Evolutionary conservation across 306 rosid species (phyloP), one percentile per base, ranked within the genome.

Genomic region (Cicer yamashitae): DNA sequence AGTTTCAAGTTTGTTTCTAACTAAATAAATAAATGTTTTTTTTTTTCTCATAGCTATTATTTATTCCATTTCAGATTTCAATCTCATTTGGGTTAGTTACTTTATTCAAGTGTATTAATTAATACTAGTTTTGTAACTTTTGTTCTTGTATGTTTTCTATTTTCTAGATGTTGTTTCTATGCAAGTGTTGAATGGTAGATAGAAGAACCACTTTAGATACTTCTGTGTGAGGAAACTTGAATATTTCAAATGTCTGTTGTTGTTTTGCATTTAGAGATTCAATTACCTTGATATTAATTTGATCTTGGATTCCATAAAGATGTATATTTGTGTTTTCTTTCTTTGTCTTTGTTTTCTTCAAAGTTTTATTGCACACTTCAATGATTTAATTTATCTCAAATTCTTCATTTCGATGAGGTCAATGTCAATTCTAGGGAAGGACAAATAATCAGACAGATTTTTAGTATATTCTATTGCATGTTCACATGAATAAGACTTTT

Each of bases 361-460:
- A 54, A 7, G 67, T 68, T 70, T 61, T 66, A 45, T 40, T 10
- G 48, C 71, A 48, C 64, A 9, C 79, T 59, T 71, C 58, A 39
- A n/a, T 56, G 62, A 58, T 58, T 58, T 58, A 58, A 77, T 80
- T 71, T 71, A 76, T 69, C 39, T 60, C 71, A 72, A 64, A 74
- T 58, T 59, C 67, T 70, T 64, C 52, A 45, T 75, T 79, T 83
- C 83, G 84, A 75, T 71, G 80, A 38, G 82, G 70, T 86, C 85
- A 89, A 80, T 78, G 87, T 75, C 80, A 84, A 70, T 85, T 78
- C 68, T 84, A 69, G 73, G 39, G 83, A 77, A 48, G 79, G 80
- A 71, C 76, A 75, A 58, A 52, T 57, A 41, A 69, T 48, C 62
- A 8, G 75, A 78, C 83, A 76, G 62, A 56, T 46, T 71, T 85